Conservation (phyloP, 73 alveolate species). For the Paraurostyla sp. region DNA sequence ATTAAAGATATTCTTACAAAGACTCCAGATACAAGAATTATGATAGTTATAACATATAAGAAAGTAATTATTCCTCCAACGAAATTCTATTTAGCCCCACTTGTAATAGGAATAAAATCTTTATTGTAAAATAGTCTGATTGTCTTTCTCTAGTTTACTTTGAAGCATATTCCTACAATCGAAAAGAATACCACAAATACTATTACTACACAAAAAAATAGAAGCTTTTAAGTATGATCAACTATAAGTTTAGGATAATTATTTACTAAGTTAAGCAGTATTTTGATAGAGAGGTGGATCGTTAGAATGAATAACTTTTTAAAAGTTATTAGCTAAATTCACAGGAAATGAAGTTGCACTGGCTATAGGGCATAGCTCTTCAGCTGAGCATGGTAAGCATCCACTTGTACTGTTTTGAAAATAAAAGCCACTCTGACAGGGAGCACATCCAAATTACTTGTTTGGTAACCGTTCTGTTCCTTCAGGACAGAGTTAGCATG, state of each 20-base stretch:
- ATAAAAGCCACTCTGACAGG: slow-evolving; percentile 1
- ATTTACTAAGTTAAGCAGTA: slow-evolving; percentile 18
- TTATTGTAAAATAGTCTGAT: background rate
- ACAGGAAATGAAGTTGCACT: slow-evolving; percentile 46
- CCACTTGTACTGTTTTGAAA: background rate
- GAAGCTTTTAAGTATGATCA: slow-evolving; percentile 30
- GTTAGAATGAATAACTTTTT: background rate
- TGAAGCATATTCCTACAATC: background rate
- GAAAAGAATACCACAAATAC: background rate
- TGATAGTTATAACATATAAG: background rate
- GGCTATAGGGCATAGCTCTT: slow-evolving; percentile 50
- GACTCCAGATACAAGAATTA: slow-evolving; percentile 26
- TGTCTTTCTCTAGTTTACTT: slow-evolving; percentile 13
- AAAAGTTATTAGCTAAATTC: background rate
- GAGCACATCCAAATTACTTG: slow-evolving; percentile 20
- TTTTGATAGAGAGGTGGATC: slow-evolving; percentile 47
- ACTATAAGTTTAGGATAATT: background rate
- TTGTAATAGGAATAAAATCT: slow-evolving; percentile 41
- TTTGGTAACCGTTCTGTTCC: slow-evolving; percentile 4
- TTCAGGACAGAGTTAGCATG: slow-evolving; percentile 39
- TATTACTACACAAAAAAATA: background rate
- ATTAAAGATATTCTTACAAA: background rate
- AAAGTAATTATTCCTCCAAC: slow-evolving; percentile 44
- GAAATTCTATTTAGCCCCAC: background rate
- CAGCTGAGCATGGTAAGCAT: background rate